phyloP scores from a whole-genome alignment of 768 basidiomycete species.

The Filobasidium wieringae region DNA sequence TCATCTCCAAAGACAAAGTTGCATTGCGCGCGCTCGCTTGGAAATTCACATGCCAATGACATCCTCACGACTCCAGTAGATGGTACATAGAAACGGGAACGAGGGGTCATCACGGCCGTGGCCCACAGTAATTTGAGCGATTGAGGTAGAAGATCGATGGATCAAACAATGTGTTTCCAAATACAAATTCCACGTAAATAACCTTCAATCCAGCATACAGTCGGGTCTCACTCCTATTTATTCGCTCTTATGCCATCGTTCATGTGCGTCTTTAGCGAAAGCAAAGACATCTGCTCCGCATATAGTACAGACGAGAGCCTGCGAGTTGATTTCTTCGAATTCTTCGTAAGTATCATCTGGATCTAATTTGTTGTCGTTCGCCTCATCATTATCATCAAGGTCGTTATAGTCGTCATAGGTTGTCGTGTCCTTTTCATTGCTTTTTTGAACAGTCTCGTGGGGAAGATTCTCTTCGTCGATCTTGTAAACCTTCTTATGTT shows the following conservation, averaged over 20 bases:
- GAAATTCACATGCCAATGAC: too few species aligned
- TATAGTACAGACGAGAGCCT: neutral
- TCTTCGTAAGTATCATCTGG: neutral
- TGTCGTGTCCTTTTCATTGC: neutral
- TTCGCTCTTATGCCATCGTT: conserved; percentile 9
- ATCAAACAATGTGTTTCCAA: too few species aligned
- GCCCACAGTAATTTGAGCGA: too few species aligned
- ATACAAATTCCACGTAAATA: too few species aligned
- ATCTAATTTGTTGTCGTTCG: neutral
- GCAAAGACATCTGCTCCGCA: conserved; percentile 3
- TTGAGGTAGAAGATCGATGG: too few species aligned
- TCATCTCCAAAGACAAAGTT: too few species aligned
- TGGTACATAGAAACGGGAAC: too few species aligned
- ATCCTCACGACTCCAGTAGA: too few species aligned
- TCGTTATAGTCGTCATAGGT: neutral
- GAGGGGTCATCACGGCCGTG: too few species aligned
- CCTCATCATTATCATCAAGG: neutral
- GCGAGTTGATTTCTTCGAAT: neutral
- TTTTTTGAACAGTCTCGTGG: neutral
- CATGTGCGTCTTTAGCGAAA: conserved; percentile 6
- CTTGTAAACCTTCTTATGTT: neutral
- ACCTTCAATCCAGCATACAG: too few species aligned
- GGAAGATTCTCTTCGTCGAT: neutral
- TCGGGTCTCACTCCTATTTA: too few species aligned
- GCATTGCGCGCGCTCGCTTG: too few species aligned